Base-by-base conservation (phyloP, 768 basidiomycete genomes). In the Candolleomyces efflorescens region DNA sequence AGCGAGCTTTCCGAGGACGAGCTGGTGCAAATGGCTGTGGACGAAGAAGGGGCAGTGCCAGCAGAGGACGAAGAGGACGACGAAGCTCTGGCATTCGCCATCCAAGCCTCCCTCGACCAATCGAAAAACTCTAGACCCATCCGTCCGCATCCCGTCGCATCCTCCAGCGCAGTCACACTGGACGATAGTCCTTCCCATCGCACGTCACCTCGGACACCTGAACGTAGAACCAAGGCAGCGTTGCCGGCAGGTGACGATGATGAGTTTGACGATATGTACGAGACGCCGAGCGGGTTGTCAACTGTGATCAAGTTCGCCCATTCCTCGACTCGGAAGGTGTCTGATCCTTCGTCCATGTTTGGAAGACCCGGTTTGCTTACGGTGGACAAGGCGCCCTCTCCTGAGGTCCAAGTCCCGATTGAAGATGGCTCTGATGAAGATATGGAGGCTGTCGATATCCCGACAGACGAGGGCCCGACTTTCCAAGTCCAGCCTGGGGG, bases 51-150 rank as follows among this genome's bases (percentile, higher is more conserved):
- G 11, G 11, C 32, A 11, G 5, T 5, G 11, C 7, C 32, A 32
- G 32, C 32, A 67, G 11, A 71, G 72, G 32, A 65, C 6, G 72
- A 75, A 15, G 79, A 75, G 15, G 80, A 82, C 12, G 79, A 82
- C 15, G 73, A 78, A 32, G 77, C 78, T 47, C 69, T 91, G 38
- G 79, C 82, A 6, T 63, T 77, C n/a, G 89, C 85, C 2, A 75
- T 90, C 15, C 81, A 85, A 60, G 78, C 81, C 53, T 90, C 88
- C 13, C 67, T 87, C 12, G 81, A 83, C 36, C 69, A 74, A 15
- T 50, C 61, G 24, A 62, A 56, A 20, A 53, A 54, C 13, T 44
- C 51, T 17, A 54, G 46, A 18, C n/a, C 36, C 36, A 32, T 11
- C 1, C 43, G 41, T 23, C 9, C 26, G 47, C 18, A 59, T 59